These are phyloP conservation scores for Tephrocybe sp. DNA, from an alignment of 768 basidiomycete species.

Conservation along the genomic window DNA sequence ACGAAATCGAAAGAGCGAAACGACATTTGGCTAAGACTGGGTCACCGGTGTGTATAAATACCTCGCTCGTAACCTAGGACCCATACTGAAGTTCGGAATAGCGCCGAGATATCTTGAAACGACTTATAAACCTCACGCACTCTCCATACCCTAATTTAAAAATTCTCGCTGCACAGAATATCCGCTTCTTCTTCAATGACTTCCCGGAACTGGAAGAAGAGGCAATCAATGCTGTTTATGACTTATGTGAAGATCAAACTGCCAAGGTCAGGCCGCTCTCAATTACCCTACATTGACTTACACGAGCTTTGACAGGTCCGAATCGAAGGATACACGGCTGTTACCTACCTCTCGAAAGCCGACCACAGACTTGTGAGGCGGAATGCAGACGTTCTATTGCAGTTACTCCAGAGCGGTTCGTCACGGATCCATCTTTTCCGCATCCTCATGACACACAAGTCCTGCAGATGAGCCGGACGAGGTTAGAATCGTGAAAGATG, in stretches of 20 bases:
- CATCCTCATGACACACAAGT: constrained; percentile 1
- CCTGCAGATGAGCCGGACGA: constrained; percentile 62
- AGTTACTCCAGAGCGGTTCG: constrained; percentile 72
- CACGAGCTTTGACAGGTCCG: constrained; percentile 51
- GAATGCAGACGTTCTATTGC: constrained; percentile 74
- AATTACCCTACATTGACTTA: background rate
- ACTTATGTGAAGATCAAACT: constrained; percentile 70
- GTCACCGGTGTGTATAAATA: constrained; percentile 30
- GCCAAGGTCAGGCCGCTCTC: constrained; percentile 35
- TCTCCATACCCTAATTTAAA: constrained; percentile 46
- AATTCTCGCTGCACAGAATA: constrained; percentile 54
- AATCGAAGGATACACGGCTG: constrained; percentile 63
- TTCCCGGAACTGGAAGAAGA: constrained; percentile 73
- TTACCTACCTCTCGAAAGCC: constrained; percentile 44
- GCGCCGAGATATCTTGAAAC: constrained; percentile 51
- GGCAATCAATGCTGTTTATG: constrained; percentile 75
- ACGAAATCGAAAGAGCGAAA: constrained; percentile 44
- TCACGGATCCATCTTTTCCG: constrained; percentile 7
- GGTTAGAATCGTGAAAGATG: constrained; percentile 56
- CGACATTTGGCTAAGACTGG: constrained; percentile 36
- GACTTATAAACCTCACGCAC: constrained; percentile 53
- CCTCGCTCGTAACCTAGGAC: background rate
- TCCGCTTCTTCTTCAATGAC: constrained; percentile 59
- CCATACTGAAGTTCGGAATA: constrained; percentile 21
- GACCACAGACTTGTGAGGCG: constrained; percentile 61